Conservation (phyloP, 306 rosid genomes). For the Glycine soja region DNA sequence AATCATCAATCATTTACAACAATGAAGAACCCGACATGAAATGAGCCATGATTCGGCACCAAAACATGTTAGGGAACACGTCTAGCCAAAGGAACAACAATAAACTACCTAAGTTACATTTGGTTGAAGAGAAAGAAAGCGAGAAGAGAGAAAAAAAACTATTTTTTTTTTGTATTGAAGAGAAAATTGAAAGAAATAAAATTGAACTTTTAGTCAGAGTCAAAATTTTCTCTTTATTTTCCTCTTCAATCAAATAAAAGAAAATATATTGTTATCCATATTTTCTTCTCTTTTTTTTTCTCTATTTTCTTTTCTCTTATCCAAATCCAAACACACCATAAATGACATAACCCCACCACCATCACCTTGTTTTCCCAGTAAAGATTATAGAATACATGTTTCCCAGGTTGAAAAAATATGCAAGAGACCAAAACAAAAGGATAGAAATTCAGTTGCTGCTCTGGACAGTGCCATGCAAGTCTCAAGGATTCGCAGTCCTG, state of each 20-base stretch:
- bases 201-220: not conserved
- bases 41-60: conserved; percentile 17
- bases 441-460: conserved; percentile 5
- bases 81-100: not conserved
- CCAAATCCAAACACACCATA: not conserved
- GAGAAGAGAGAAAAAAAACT: not conserved
- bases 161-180: not conserved
- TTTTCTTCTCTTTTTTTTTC: too few relatives aligned
- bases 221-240: not conserved
- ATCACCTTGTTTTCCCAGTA: not conserved
- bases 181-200: not conserved
- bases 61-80: not conserved
- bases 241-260: not conserved
- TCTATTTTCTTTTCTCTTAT: not conserved
- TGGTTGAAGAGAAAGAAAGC: not conserved
- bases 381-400: conserved; percentile 14
- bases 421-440: conserved; percentile 15
- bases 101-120: not conserved
- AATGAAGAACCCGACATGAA: not conserved
- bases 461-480: conserved; percentile 21
- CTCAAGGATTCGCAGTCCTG: not conserved
- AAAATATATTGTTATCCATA: not conserved
- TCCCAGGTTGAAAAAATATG: conserved; percentile 13
- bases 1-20: conserved; percentile 36
- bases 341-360: not conserved